phyloP scores from a whole-genome alignment of 495 filamentous ascomycete genomes.

The Astrothelium macrocarpum region DNA sequence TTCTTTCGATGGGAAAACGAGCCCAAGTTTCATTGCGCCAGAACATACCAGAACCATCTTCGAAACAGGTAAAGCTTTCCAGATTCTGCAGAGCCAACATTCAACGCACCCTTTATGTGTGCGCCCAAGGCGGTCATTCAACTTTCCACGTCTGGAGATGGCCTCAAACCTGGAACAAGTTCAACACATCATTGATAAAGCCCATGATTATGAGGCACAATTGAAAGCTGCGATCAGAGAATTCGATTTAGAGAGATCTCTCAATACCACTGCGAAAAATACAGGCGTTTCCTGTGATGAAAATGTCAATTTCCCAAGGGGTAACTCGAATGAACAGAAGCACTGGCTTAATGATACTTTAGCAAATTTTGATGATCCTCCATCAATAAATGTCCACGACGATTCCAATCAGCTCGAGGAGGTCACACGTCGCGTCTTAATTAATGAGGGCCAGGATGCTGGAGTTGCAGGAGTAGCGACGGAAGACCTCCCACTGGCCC shows the following conservation, averaged over 20 bases:
- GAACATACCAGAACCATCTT: conserved; percentile 23
- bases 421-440: not conserved
- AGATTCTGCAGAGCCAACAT: conserved; percentile 61
- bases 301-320: not conserved
- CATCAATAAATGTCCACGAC: not conserved
- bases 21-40: conserved; percentile 18
- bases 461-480: conserved; percentile 19
- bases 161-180: conserved; percentile 69
- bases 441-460: conserved; percentile 4
- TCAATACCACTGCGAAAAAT: not conserved
- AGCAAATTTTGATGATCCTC: conserved; percentile 1
- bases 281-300: not conserved
- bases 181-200: conserved; percentile 49
- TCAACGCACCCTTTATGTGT: conserved; percentile 66
- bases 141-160: conserved; percentile 56
- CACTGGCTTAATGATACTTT: not conserved
- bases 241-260: not conserved
- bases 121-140: conserved; percentile 33
- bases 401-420: not conserved
- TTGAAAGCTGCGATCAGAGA: conserved; percentile 29
- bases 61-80: conserved; percentile 71
- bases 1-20: conserved; percentile 15
- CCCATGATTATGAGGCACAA: conserved; percentile 52
- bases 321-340: not conserved
- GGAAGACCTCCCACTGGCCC: conserved; percentile 5